phyloP scores from a whole-genome alignment of 139 green algal species.

The Chlorella sp. region DNA sequence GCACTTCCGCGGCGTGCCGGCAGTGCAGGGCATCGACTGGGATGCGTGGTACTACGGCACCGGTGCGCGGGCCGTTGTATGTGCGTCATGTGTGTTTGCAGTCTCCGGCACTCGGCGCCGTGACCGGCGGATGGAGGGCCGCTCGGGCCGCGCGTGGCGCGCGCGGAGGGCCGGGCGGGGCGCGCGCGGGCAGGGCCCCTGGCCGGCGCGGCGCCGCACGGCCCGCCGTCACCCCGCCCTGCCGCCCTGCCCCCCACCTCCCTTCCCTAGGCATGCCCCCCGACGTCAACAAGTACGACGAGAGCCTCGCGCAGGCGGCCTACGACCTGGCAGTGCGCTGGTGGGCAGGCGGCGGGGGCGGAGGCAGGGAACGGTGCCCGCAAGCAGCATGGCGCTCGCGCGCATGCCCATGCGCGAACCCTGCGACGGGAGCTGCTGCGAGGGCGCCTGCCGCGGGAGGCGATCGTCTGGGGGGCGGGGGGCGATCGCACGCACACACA shows the following conservation, averaged over 20 bases:
- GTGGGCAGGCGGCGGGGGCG: background rate
- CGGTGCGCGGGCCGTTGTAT: conserved; percentile 14
- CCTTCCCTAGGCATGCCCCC: conserved; percentile 73
- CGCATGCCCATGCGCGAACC: background rate
- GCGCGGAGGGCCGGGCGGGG: background rate
- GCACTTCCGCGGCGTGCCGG: conserved; percentile 56
- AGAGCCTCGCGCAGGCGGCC: conserved; percentile 54
- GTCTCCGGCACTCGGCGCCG: background rate
- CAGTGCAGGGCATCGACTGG: conserved; percentile 68
- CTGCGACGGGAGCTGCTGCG: background rate
- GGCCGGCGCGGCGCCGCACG: background rate
- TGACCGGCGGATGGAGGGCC: background rate
- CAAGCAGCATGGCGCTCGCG: too few relatives aligned
- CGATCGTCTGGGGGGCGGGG: background rate
- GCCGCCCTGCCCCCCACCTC: background rate
- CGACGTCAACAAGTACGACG: conserved; percentile 74
- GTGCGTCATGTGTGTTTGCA: background rate
- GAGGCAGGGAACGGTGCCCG: too few relatives aligned
- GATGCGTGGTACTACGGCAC: conserved; percentile 75
- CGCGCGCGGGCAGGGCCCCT: background rate
- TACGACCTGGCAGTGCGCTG: conserved; percentile 70
- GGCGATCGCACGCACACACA: too few relatives aligned
- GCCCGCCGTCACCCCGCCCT: background rate
- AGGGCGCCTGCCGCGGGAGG: background rate
- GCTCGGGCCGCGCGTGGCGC: background rate